Evolutionary conservation across 768 basidiomycete species (phyloP), one percentile per base, ranked within the genome.

Genomic region (Coprinellus aureogranulatus): DNA sequence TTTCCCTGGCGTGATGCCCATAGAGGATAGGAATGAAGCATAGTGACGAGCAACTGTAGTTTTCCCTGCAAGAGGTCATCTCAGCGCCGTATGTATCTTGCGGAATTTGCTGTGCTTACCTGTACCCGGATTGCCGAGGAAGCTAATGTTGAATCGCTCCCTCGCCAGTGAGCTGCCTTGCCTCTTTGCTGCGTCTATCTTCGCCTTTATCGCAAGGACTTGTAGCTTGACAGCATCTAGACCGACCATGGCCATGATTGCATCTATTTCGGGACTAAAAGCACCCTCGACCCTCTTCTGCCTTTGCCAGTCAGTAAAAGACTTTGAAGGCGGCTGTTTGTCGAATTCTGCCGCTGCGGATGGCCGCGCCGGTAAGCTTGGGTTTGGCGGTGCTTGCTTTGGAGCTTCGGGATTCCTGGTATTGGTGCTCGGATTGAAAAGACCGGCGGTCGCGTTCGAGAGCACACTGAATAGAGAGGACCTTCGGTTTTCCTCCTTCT

Each of bases 111-210:
- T n/a, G 3, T 6, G 60, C 75, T 27, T 56, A 88, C 88, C 88
- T 67, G 88, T 90, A 9, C 88, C 88, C 3, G 88, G 88, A 63
- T 90, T 90, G 14, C 88, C 88, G 0, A 87, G 78, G 12, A 90
- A 71, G 12, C 76, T 78, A 20, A 81, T 75, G 65, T 89, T 88
- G 65, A 85, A 81, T 0, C 87, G 73, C 53, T 88, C 85, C 27
- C 77, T 74, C 25, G 79, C 75, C 14, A 85, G 59, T 4, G 84
- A 76, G 0, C 76, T 69, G 16, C 73, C 74, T 68, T 89, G 88
- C 8, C 87, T 77, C n/a, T 65, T 70, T 27, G 75, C 72, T 0
- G 75, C 70, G 20, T 87, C 86, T 10, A 90, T 79, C 62, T 81
- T 84, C 12, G 71, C 79, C 58, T 86, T 82, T 59, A 88, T 83